A percentile compares a stretch with the other conserved stretches of the same genome.
These are phyloP conservation scores for Gnomoniopsis smithogilvyi DNA, from an alignment of 2,329 filamentous ascomycete species.

Conservation along the genomic window DNA sequence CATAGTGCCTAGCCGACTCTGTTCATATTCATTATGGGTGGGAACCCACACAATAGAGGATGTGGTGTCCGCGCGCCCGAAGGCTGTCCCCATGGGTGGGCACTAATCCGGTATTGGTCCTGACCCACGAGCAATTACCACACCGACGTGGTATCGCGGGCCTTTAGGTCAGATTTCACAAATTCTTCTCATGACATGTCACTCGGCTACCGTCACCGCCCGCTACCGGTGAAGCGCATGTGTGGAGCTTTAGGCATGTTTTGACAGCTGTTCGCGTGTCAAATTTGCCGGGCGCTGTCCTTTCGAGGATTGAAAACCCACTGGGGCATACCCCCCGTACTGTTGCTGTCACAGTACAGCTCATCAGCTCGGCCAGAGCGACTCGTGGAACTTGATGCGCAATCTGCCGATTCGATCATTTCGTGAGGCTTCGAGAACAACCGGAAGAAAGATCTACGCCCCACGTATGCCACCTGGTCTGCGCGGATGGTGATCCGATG, in stretches of 20 bases:
- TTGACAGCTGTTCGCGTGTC: conserved; percentile 18
- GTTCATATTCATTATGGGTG: conserved; percentile 3
- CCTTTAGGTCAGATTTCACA: conserved; percentile 9
- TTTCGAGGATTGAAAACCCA: not conserved
- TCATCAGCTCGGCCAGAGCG: not conserved
- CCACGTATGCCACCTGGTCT: conserved; percentile 12
- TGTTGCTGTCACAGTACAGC: not conserved
- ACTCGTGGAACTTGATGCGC: not conserved
- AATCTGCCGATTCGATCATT: not conserved
- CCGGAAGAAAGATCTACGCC: conserved; percentile 12
- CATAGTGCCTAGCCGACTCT: conserved; percentile 3
- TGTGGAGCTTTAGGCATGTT: conserved; percentile 9
- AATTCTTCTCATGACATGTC: conserved; percentile 5
- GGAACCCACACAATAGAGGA: conserved; percentile 3
- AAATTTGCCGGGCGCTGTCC: not conserved
- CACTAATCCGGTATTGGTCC: not conserved
- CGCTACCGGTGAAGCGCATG: not conserved
- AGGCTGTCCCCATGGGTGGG: not conserved
- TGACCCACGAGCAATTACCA: conserved; percentile 8
- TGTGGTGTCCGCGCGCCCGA: not conserved
- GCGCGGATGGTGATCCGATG: conserved; percentile 12
- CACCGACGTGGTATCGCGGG: conserved; percentile 16
- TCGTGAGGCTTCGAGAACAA: conserved; percentile 19
- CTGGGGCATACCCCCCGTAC: not conserved
- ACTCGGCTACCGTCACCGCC: conserved; percentile 15